Evolutionary conservation across 345 rosid species (phyloP).

Genomic region (Gossypium ekmanianum): DNA sequence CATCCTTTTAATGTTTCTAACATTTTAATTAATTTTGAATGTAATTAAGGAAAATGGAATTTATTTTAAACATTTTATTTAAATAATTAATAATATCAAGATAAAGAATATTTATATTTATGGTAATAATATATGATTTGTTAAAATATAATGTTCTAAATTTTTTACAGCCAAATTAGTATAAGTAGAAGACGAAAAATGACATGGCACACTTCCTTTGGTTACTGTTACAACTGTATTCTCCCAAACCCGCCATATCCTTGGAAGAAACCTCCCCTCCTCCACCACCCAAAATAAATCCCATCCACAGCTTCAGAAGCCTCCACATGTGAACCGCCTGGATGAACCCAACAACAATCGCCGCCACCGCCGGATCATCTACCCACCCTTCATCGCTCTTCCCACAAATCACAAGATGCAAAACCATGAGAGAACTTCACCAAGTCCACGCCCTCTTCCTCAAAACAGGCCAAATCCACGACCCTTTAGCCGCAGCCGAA

Average conservation of each 20-base stretch:
- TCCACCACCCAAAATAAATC: neutral
- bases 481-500: constrained; percentile 70
- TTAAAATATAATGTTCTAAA: too few relatives aligned
- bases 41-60: too few relatives aligned
- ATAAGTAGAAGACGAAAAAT: too few relatives aligned
- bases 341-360: constrained; percentile 23
- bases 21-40: too few relatives aligned
- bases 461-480: constrained; percentile 54
- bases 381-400: constrained; percentile 48
- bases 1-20: too few relatives aligned
- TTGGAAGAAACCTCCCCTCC: neutral
- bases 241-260: neutral
- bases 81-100: too few relatives aligned
- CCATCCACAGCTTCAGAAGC: neutral
- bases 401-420: constrained; percentile 53
- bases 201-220: too few relatives aligned
- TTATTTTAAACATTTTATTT: too few relatives aligned
- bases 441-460: constrained; percentile 68
- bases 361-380: constrained; percentile 16
- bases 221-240: neutral
- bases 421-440: constrained; percentile 37
- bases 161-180: too few relatives aligned
- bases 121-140: too few relatives aligned
- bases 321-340: neutral
- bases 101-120: too few relatives aligned